phyloP scores from a whole-genome alignment of 1,284 basidiomycete genomes.

The Termitomyces sp. region DNA sequence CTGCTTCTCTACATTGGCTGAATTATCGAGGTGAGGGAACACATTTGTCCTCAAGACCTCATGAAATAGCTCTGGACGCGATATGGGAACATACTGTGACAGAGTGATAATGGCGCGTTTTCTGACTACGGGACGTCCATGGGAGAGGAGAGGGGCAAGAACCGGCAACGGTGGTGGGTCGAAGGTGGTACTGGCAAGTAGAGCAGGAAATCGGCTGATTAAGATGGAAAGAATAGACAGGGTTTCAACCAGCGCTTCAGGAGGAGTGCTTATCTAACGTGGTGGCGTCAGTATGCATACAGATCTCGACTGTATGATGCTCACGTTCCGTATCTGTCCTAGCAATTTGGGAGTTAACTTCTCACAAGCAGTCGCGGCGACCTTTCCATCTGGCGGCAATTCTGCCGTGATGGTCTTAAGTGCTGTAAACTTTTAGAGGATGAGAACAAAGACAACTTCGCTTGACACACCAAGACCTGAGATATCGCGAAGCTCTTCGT shows the following conservation, averaged over 20 bases:
- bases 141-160: slow-evolving; percentile 72
- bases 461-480: slow-evolving; percentile 75
- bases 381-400: slow-evolving; percentile 74
- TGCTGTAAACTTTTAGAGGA: slow-evolving; percentile 40
- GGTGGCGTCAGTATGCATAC: slow-evolving; percentile 12
- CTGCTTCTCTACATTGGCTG: slow-evolving; percentile 58
- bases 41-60: slow-evolving; percentile 53
- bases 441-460: neutral
- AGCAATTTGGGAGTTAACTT: slow-evolving; percentile 86
- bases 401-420: slow-evolving; percentile 94
- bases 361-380: slow-evolving; percentile 76
- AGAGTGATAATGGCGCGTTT: slow-evolving; percentile 88
- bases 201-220: slow-evolving; percentile 78
- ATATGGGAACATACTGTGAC: slow-evolving; percentile 73
- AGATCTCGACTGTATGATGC: slow-evolving; percentile 19
- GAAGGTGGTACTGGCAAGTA: slow-evolving; percentile 54
- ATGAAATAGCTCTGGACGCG: slow-evolving; percentile 50
- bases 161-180: slow-evolving; percentile 61
- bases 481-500: slow-evolving; percentile 91
- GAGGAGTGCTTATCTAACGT: slow-evolving; percentile 59
- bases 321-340: slow-evolving; percentile 69
- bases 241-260: slow-evolving; percentile 84
- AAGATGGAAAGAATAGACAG: slow-evolving; percentile 90
- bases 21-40: slow-evolving; percentile 52
- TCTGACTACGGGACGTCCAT: slow-evolving; percentile 78